Base-by-base conservation (phyloP, 192 early-diverging fungal species). In the Podila minutissima region DNA sequence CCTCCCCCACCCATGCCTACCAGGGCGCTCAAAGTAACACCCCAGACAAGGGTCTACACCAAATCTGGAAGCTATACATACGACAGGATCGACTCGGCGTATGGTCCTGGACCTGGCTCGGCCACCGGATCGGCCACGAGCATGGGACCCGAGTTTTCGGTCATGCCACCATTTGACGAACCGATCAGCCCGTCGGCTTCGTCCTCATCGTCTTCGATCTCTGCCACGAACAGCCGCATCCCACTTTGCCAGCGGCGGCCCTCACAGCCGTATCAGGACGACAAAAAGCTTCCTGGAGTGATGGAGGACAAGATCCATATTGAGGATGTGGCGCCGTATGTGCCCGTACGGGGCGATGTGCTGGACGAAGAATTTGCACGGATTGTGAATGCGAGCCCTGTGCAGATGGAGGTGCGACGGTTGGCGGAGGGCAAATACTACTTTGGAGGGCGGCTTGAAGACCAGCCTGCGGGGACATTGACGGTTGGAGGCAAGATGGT, bases 361-460 rank as follows among this genome's bases (percentile, higher is more conserved):
- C 55, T 90, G 48, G 89, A 90, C 46, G 69, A 82, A 38, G 86
- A 87, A 60, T 79, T 90, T 53, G 89, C 83, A 33, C 71, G 74
- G 49, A 78, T 87, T 19, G 62, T 90, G 41, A 88, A 90, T 67
- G 67, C 76, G 11, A 85, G 35, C 35, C 35, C 35, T 37, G 35
- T 37, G 9, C 35, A 37, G 4, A 82, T 90, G n/a, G 74, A 83
- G 67, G 82, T 87, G 13, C 82, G 84, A 61, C 70, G 86, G 24
- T 67, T 71, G 15, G 85, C 79, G 3, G 68, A 72, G 5, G 77
- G 77, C 28, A 81, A 81, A 48, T 81, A 81, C 51, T 81, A 81
- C n/a, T 73, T 81, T 66, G 77, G 77, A 35, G 77, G 77, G 11
- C 77, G 84, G 24, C 61, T 81, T 5, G 71, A 81, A 10, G 86